Evolutionary conservation across 805 yeast species (phyloP).

Genomic region (Yarrowia phangngaensis): DNA sequence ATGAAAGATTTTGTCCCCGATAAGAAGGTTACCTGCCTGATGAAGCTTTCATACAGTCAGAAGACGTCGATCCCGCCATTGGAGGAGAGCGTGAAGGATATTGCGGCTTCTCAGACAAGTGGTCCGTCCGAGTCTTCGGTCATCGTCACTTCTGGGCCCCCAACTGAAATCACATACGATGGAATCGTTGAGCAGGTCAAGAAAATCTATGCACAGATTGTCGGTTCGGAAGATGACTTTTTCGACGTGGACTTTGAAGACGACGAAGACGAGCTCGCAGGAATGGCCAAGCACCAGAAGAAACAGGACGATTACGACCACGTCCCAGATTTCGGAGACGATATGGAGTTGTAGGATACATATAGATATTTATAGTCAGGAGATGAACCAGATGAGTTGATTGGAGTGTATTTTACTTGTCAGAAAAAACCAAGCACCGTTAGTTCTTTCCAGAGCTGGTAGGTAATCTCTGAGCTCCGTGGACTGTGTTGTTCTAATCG

Average conservation of each 20-base stretch:
- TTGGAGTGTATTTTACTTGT: too few species aligned
- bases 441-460: too few species aligned
- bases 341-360: slow-evolving; percentile 33
- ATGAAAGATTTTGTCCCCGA: slow-evolving; percentile 80
- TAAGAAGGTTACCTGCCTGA: slow-evolving; percentile 58
- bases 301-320: slow-evolving; percentile 28
- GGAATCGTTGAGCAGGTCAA: slow-evolving; percentile 83
- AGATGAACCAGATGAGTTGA: too few species aligned
- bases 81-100: slow-evolving; percentile 23
- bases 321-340: slow-evolving; percentile 34
- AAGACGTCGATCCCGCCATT: slow-evolving; percentile 32
- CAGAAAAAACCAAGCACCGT: too few species aligned
- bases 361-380: slow-evolving; percentile 13
- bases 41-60: slow-evolving; percentile 62
- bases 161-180: slow-evolving; percentile 76
- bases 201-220: slow-evolving; percentile 66
- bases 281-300: slow-evolving; percentile 18
- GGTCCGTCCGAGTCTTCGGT: neutral
- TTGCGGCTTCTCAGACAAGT: neutral
- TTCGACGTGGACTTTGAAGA: slow-evolving; percentile 96
- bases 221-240: slow-evolving; percentile 93
- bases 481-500: too few species aligned
- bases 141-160: slow-evolving; percentile 13
- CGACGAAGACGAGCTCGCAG: slow-evolving; percentile 57
- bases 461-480: too few species aligned